Evolutionary conservation across 140 eudicot species (phyloP).

Genomic region (Erigeron philadelphicus): DNA sequence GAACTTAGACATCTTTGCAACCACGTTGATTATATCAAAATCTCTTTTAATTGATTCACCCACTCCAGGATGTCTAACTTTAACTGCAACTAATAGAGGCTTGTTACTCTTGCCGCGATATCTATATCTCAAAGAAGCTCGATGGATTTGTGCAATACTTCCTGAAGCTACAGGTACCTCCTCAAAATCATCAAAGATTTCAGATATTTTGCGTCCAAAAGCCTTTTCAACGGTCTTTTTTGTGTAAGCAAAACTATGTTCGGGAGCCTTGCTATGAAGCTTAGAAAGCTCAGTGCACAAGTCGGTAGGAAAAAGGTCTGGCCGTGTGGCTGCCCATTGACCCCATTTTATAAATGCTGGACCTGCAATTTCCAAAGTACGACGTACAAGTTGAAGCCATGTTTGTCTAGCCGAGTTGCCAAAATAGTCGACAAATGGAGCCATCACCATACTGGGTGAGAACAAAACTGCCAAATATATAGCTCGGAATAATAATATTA

Average conservation of each 20-base stretch:
- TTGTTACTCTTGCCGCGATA: slow-evolving; percentile 57
- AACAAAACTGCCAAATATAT: slow-evolving; percentile 66
- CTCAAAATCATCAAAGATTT: slow-evolving; percentile 83
- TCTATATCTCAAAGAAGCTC: slow-evolving; percentile 62
- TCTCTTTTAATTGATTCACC: slow-evolving; percentile 80
- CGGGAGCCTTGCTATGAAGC: slow-evolving; percentile 93
- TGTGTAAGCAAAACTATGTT: slow-evolving; percentile 81
- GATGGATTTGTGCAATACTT: slow-evolving; percentile 93
- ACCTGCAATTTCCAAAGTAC: slow-evolving; percentile 85
- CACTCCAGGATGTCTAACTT: slow-evolving; percentile 95
- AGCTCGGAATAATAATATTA: slow-evolving; percentile 70
- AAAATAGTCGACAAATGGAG: slow-evolving; percentile 81
- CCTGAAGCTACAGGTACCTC: slow-evolving; percentile 98
- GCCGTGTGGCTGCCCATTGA: slow-evolving; percentile 98
- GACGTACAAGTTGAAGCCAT: slow-evolving; percentile 85
- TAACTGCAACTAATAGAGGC: slow-evolving; percentile 84
- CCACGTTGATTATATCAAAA: slow-evolving; percentile 83
- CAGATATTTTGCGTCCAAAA: slow-evolving; percentile 80
- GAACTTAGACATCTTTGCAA: slow-evolving; percentile 60
- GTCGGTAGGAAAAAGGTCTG: slow-evolving; percentile 82
- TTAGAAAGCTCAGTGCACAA: slow-evolving; percentile 77
- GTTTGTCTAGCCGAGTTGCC: slow-evolving; percentile 52
- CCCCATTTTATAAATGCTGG: slow-evolving; percentile 99
- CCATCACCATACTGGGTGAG: slow-evolving; percentile 83
- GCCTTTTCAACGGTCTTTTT: slow-evolving; percentile 77